These are phyloP conservation scores for Ulmus americana DNA, from an alignment of 331 rosid genomes.

Conservation along the genomic window DNA sequence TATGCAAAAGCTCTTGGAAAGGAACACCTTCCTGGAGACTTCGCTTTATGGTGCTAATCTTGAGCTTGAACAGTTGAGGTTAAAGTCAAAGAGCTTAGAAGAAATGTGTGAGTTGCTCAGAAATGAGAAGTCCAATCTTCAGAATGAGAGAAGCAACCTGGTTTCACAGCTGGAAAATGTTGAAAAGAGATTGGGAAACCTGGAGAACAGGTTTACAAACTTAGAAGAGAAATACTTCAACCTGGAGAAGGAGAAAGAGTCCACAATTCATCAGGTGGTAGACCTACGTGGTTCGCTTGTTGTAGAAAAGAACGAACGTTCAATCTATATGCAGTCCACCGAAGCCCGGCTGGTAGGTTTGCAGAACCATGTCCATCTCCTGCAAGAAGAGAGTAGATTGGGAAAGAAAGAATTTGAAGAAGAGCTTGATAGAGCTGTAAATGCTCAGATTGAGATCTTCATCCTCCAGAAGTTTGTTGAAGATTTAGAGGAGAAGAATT, in stretches of 20 bases:
- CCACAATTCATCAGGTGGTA: conserved; percentile 46
- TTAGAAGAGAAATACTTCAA: conserved; percentile 60
- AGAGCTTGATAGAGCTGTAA: conserved; percentile 74
- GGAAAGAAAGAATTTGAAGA: conserved; percentile 75
- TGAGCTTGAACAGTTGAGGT: conserved; percentile 72
- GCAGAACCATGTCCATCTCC: conserved; percentile 51
- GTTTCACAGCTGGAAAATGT: conserved; percentile 59
- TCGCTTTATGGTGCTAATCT: conserved; percentile 60
- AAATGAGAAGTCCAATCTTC: conserved; percentile 63
- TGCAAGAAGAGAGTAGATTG: conserved; percentile 51
- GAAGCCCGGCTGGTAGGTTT: conserved; percentile 57
- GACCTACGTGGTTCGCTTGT: conserved; percentile 55
- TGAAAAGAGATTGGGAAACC: conserved; percentile 53
- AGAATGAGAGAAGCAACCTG: conserved; percentile 61
- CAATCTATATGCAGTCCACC: conserved; percentile 48
- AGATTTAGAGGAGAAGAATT: conserved; percentile 77
- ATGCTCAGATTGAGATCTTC: conserved; percentile 82
- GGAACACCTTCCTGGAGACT: conserved; percentile 62
- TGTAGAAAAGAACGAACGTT: conserved; percentile 52
- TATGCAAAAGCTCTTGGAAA: conserved; percentile 74
- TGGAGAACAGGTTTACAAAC: conserved; percentile 54
- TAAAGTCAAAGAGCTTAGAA: conserved; percentile 61
- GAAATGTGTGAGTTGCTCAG: conserved; percentile 58
- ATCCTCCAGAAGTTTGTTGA: conserved; percentile 73
- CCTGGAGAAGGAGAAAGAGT: conserved; percentile 63